These are phyloP conservation scores for Colletotrichum truncatum DNA, from an alignment of 2,329 filamentous ascomycete genomes.

Conservation along the genomic window DNA sequence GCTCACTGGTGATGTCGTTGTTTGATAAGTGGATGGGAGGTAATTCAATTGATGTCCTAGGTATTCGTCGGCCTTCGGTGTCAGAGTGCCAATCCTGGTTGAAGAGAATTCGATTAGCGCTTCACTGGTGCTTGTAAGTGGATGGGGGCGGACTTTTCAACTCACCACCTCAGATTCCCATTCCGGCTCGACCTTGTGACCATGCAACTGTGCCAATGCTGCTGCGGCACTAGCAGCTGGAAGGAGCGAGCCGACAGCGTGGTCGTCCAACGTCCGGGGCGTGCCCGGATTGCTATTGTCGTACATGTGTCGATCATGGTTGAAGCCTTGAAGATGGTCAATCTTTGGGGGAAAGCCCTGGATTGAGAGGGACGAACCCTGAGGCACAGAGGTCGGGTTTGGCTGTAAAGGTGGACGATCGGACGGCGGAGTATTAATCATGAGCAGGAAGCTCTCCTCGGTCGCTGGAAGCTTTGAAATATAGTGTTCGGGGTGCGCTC, in stretches of 20 bases:
- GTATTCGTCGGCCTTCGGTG: conserved; percentile 70
- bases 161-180: conserved; percentile 82
- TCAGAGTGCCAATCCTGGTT: conserved; percentile 77
- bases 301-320: conserved; percentile 72
- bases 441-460: conserved; percentile 95
- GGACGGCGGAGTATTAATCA: conserved; percentile 90
- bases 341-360: conserved; percentile 31
- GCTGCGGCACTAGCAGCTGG: conserved; percentile 83
- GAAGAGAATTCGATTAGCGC: conserved; percentile 30
- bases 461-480: conserved; percentile 97
- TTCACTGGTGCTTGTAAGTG: not conserved
- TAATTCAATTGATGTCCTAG: conserved; percentile 76
- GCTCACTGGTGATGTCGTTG: conserved; percentile 76
- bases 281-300: conserved; percentile 74
- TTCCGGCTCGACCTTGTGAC: conserved; percentile 78
- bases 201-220: conserved; percentile 83
- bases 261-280: conserved; percentile 75
- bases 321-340: conserved; percentile 55
- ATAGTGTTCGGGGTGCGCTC: conserved; percentile 96
- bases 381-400: conserved; percentile 37
- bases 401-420: conserved; percentile 38
- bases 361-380: conserved; percentile 32
- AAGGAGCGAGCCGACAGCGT: conserved; percentile 68
- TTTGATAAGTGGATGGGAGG: conserved; percentile 71
- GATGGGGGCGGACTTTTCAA: conserved; percentile 37